These are phyloP conservation scores for Kitagawia praeruptora DNA, from an alignment of 129 eudicot genomes.

Conservation along the genomic window DNA sequence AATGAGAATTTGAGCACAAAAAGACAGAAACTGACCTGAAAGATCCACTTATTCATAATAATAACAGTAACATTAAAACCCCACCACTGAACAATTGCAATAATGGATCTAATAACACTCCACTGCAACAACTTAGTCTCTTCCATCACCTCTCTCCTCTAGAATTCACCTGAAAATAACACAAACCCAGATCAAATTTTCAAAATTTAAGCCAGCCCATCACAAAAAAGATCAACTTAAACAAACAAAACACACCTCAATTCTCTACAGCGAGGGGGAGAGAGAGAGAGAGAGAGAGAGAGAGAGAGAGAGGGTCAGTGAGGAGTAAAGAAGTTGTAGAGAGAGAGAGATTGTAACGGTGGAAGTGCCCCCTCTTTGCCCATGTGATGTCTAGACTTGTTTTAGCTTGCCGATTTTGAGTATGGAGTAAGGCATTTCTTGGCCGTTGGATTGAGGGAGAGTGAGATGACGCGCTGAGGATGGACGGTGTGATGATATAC, in stretches of 20 bases:
- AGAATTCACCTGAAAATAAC: background rate
- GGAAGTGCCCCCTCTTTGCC: slow-evolving; percentile 5
- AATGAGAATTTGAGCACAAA: background rate
- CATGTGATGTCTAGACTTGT: slow-evolving; percentile 2
- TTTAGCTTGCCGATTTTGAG: slow-evolving; percentile 5
- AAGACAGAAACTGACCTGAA: slow-evolving; percentile 54
- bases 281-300: background rate
- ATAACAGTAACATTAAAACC: slow-evolving; percentile 92
- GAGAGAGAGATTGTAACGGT: slow-evolving; percentile 9
- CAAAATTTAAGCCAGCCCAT: slow-evolving; percentile 5
- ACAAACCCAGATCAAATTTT: slow-evolving; percentile 21
- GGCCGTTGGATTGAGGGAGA: background rate
- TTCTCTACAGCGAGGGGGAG: background rate
- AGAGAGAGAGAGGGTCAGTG: background rate
- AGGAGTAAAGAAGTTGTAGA: background rate
- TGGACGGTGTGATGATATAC: background rate
- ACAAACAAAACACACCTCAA: slow-evolving; percentile 23
- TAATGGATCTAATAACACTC: slow-evolving; percentile 69
- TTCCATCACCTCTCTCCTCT: slow-evolving; percentile 45
- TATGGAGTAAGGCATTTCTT: too few relatives aligned
- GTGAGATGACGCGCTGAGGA: background rate
- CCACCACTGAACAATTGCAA: slow-evolving; percentile 97
- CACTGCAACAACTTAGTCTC: slow-evolving; percentile 66
- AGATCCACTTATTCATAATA: slow-evolving; percentile 99
- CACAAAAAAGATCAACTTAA: slow-evolving; percentile 2